Conservation (phyloP, 139 green algal genomes). For the Chlamydomonas eustigma region DNA sequence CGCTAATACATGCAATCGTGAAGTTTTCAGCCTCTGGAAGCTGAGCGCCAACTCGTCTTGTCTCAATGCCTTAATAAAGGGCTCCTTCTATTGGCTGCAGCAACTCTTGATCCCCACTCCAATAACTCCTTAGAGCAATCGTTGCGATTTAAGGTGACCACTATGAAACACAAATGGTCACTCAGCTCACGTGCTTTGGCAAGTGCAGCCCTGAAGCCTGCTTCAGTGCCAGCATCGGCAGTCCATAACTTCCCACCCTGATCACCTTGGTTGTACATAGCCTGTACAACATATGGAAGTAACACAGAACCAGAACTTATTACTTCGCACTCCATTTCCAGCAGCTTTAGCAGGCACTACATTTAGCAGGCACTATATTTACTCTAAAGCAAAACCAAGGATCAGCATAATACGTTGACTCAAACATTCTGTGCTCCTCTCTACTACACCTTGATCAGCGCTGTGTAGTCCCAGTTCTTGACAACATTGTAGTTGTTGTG, state of each 20-base stretch:
- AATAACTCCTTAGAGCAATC: conserved; percentile 77
- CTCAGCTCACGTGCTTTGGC: conserved; percentile 18
- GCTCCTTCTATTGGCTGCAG: conserved; percentile 56
- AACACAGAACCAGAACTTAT: too few species aligned
- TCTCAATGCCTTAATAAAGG: too few species aligned
- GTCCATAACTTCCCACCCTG: neutral
- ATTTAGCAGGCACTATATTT: too few species aligned
- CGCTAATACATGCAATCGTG: too few species aligned
- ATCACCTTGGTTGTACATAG: conserved; percentile 31
- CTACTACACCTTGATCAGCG: conserved; percentile 43
- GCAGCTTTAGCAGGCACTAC: too few species aligned
- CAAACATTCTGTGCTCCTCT: too few species aligned
- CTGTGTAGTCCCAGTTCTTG: conserved; percentile 68
- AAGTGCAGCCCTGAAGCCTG: conserved; percentile 57
- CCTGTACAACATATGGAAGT: conserved; percentile 52
- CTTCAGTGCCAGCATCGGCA: conserved; percentile 52
- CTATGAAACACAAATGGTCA: conserved; percentile 69
- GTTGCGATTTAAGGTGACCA: conserved; percentile 43
- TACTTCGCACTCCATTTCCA: too few species aligned
- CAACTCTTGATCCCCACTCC: conserved; percentile 74
- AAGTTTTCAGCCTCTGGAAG: too few species aligned
- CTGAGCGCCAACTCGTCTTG: too few species aligned
- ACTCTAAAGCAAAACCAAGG: too few species aligned
- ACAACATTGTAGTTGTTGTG: conserved; percentile 53
- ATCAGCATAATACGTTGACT: too few species aligned